Conservation (phyloP, 805 yeast genomes). For the Komagataella ulmi region DNA sequence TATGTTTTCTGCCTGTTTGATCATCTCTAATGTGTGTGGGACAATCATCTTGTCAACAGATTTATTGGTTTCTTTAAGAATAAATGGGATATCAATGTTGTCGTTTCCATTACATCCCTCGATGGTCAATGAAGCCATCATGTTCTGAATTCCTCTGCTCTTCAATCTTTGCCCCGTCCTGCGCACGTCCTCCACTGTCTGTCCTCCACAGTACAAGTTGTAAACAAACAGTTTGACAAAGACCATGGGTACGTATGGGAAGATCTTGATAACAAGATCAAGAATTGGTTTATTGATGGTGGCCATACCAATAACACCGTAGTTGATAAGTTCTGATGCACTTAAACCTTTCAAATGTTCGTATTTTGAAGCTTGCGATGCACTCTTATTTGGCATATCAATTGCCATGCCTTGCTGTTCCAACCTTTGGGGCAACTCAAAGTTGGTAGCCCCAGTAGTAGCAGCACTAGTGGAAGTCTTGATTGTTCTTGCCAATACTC, state of each 20-base stretch:
- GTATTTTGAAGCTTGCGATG: not conserved
- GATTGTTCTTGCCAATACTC: not conserved
- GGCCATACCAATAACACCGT: conserved; percentile 55
- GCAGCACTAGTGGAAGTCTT: not conserved
- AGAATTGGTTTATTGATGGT: conserved; percentile 53
- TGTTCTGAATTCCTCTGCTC: conserved; percentile 71
- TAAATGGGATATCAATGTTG: conserved; percentile 38
- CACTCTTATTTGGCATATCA: not conserved
- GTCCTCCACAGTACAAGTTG: conserved; percentile 87
- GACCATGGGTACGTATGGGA: conserved; percentile 66
- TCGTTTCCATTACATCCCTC: conserved; percentile 82
- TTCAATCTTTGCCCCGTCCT: conserved; percentile 56
- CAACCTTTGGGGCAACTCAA: not conserved
- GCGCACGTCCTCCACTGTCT: conserved; percentile 53
- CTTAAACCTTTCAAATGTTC: conserved; percentile 39
- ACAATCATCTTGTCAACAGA: conserved; percentile 57
- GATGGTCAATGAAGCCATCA: conserved; percentile 90
- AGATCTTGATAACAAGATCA: conserved; percentile 44
- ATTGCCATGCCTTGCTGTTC: not conserved
- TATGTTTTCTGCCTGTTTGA: conserved; percentile 30
- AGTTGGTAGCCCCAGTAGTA: not conserved
- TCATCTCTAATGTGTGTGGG: conserved; percentile 56
- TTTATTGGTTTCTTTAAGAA: conserved; percentile 47
- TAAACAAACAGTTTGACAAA: conserved; percentile 63
- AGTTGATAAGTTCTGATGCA: conserved; percentile 43